Evolutionary conservation across 371 early-diverging fungal species (phyloP), one percentile per base, ranked within the genome.

Genomic region (Vairimorpha necatrix): DNA sequence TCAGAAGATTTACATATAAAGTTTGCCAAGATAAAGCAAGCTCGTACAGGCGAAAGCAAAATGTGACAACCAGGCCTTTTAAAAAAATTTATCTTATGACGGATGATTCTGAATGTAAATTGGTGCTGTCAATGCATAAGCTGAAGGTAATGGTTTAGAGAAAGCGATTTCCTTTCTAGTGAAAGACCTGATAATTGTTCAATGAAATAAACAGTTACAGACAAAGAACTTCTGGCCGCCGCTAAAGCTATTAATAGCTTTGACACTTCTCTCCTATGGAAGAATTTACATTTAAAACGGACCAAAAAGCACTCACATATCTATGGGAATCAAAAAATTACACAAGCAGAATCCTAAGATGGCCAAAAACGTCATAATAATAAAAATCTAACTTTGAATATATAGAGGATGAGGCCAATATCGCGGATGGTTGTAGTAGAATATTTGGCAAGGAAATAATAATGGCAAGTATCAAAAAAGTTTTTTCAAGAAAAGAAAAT

Each of bases 31-130:
- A 42, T 42, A 42, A 42, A 42, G 16, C 42, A 11, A 42, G 42
- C 7, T 6, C 6, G 48, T 24, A 26, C 18, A 60, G 11, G 65
- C n/a, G 30, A 33, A 72, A 50, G 4, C n/a, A 14, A 14, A 2
- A n/a, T 6, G 33, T 18, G 18, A 22, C 26, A 50, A 16, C 75
- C 79, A 50, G 66, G 70, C 28, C 9, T 46, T n/a, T 56, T 14
- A 11, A 65, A 77, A 34, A 28, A 39, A 48, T 76, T 47, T 67
- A 77, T 72, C 20, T 38, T 79, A 71, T 22, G 11, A 77, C 79
- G n/a, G 79, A 79, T 58, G 78, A 77, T 4, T 69, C 69, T 6
- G 24, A 7, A 67, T 28, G n/a, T 11, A 26, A 3, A 26, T 66
- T n/a, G 77, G 77, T 6, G 48, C 42, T n/a, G 34, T 73, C 2